A percentile compares a stretch with the other conserved stretches of the same genome.
phyloP scores from a whole-genome alignment of 495 filamentous ascomycete genomes.

The Penicillium angulare region DNA sequence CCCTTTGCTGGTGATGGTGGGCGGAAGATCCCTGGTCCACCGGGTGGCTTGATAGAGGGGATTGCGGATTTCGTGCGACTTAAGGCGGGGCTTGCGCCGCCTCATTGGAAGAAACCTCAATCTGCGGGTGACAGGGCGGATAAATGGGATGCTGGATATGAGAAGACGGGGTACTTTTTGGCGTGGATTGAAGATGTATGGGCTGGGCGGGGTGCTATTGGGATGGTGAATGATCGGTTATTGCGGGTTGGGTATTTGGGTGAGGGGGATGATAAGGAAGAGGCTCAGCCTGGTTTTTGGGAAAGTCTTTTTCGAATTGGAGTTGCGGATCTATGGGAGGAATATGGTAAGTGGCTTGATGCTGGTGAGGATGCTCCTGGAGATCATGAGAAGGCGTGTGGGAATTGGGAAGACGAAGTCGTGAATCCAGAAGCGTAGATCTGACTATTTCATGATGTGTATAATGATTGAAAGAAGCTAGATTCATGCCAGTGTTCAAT shows the following conservation, averaged over 20 bases:
- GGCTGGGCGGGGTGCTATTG: conserved; percentile 73
- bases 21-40: conserved; percentile 34
- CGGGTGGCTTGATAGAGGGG: conserved; percentile 84
- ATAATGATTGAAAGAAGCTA: not conserved
- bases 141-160: conserved; percentile 89
- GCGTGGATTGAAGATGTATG: conserved; percentile 64
- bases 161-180: conserved; percentile 89
- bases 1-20: conserved; percentile 28
- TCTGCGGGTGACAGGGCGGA: conserved; percentile 41
- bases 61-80: conserved; percentile 93
- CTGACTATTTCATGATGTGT: no score
- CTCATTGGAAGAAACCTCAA: conserved; percentile 74
- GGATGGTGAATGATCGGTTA: conserved; percentile 66
- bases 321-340: conserved; percentile 69
- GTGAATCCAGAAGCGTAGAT: conserved; percentile 17
- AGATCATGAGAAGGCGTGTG: conserved; percentile 2
- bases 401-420: conserved; percentile 34
- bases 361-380: not conserved
- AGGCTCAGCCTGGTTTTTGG: conserved; percentile 63
- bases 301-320: conserved; percentile 59
- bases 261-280: conserved; percentile 13
- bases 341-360: conserved; percentile 58
- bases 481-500: not conserved
- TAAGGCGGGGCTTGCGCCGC: conserved; percentile 67
- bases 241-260: conserved; percentile 52